A percentile compares a stretch with the other conserved stretches of the same genome.
phyloP scores from a whole-genome alignment of 2,329 filamentous ascomycete genomes.

The Akanthomyces uredinophilus region DNA sequence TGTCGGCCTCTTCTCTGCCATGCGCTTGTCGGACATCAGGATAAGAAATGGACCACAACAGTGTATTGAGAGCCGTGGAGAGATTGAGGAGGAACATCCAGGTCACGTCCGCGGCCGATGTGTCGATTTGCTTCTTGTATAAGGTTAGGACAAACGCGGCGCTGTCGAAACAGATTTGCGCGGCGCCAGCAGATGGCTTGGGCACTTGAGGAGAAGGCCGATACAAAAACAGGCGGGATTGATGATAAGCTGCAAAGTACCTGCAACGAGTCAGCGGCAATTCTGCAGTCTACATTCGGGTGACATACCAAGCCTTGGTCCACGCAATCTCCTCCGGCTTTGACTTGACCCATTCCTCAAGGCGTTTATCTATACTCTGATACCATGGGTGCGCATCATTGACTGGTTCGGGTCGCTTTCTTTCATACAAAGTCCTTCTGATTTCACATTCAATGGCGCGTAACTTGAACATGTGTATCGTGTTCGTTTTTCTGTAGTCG shows the following conservation, averaged over 20 bases:
- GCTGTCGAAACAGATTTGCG: constrained; percentile 76
- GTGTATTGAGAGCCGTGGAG: constrained; percentile 86
- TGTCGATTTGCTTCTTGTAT: constrained; percentile 73
- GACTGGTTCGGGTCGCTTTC: constrained; percentile 69
- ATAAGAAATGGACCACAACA: constrained; percentile 89
- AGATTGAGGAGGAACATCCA: constrained; percentile 90
- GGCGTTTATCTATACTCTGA: constrained; percentile 67
- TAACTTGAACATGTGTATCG: constrained; percentile 94
- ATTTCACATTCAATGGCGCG: constrained; percentile 83
- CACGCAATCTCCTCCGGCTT: constrained; percentile 66
- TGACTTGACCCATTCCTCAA: constrained; percentile 71
- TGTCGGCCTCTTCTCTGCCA: constrained; percentile 67
- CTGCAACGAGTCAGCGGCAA: constrained; percentile 31
- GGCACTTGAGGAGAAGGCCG: constrained; percentile 90
- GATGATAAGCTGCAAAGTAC: constrained; percentile 69
- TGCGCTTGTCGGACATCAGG: constrained; percentile 72
- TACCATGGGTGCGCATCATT: constrained; percentile 88
- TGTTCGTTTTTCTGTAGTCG: constrained; percentile 78
- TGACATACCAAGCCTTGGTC: constrained; percentile 71
- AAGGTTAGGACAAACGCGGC: constrained; percentile 76
- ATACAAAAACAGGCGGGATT: constrained; percentile 83
- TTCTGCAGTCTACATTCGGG: background rate
- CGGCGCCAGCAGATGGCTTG: constrained; percentile 73
- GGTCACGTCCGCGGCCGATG: constrained; percentile 73
- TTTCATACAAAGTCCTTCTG: constrained; percentile 77